phyloP scores from a whole-genome alignment of 2,329 filamentous ascomycete species.

The Penicillium sp. region DNA sequence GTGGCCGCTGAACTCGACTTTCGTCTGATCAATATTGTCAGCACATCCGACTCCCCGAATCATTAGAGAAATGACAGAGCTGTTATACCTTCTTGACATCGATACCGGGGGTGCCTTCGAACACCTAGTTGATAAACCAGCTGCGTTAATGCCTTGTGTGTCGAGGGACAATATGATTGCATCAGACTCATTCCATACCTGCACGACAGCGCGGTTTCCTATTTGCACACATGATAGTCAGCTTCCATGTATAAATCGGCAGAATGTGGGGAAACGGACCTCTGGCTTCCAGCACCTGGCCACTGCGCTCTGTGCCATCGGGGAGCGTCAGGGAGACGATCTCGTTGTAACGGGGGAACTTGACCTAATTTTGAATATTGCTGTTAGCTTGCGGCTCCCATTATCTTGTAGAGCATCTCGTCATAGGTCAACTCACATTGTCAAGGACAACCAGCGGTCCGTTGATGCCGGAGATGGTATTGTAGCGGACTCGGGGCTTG shows the following conservation, averaged over 20 bases:
- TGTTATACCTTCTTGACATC: slow-evolving; percentile 87
- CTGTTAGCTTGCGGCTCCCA: slow-evolving; percentile 18
- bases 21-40: slow-evolving; percentile 59
- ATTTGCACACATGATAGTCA: slow-evolving; percentile 18
- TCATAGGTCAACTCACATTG: slow-evolving; percentile 62
- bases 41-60: slow-evolving; percentile 14
- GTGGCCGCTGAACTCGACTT: slow-evolving; percentile 94
- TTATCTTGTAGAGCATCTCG: not conserved
- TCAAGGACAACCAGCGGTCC: slow-evolving; percentile 96
- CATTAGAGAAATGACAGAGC: not conserved
- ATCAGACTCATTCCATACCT: slow-evolving; percentile 56
- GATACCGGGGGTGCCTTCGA: slow-evolving; percentile 94
- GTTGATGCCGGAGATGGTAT: slow-evolving; percentile 97
- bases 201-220: slow-evolving; percentile 93
- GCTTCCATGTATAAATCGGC: slow-evolving; percentile 8
- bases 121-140: slow-evolving; percentile 60
- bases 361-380: slow-evolving; percentile 61
- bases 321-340: slow-evolving; percentile 94
- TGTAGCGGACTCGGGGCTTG: slow-evolving; percentile 80
- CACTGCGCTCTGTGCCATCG: slow-evolving; percentile 88
- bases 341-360: slow-evolving; percentile 96
- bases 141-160: slow-evolving; percentile 21
- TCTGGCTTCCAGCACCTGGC: slow-evolving; percentile 95
- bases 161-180: slow-evolving; percentile 8
- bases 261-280: slow-evolving; percentile 53